phyloP scores from a whole-genome alignment of 139 green algal species.

The Chlorella sp. region DNA sequence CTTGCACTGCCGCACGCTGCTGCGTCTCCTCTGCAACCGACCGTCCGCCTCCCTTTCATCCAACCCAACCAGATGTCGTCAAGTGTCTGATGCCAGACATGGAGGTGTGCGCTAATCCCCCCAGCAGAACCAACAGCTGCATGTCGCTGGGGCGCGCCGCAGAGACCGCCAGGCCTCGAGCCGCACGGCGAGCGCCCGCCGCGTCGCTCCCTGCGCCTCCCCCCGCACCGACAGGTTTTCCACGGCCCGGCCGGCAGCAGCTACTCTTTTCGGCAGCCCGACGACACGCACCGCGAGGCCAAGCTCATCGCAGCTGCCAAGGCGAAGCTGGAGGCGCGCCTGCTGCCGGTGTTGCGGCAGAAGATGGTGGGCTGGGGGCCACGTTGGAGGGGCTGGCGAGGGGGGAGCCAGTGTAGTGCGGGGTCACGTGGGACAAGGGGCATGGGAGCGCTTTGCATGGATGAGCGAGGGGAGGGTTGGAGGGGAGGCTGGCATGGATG shows the following conservation, averaged over 20 bases:
- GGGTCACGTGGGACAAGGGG: too few species aligned
- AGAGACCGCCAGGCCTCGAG: background rate
- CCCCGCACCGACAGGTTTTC: slow-evolving; percentile 12
- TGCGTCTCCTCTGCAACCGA: background rate
- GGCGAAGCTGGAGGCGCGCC: slow-evolving; percentile 19
- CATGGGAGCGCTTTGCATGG: too few species aligned
- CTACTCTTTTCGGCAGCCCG: slow-evolving; percentile 22
- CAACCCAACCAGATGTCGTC: slow-evolving; percentile 38
- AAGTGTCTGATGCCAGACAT: slow-evolving; percentile 26
- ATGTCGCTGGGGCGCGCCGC: background rate
- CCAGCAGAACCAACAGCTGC: background rate
- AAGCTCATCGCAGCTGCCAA: slow-evolving; percentile 20
- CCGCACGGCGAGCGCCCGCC: background rate
- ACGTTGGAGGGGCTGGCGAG: background rate
- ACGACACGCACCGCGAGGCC: slow-evolving; percentile 12
- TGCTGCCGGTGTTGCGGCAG: slow-evolving; percentile 29
- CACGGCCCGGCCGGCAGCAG: slow-evolving; percentile 32
- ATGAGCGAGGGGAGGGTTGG: background rate
- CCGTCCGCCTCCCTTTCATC: background rate
- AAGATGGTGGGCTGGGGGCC: slow-evolving; percentile 28
- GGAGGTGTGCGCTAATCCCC: background rate
- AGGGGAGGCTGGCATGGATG: background rate
- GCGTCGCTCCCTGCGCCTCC: background rate
- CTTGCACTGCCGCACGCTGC: background rate
- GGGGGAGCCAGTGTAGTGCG: slow-evolving; percentile 1